Percentiles rank a stretch among this genome's conserved stretches.
Evolutionary conservation across 257 asterid genomes (phyloP).

Genomic region (Jacaranda mimosifolia): DNA sequence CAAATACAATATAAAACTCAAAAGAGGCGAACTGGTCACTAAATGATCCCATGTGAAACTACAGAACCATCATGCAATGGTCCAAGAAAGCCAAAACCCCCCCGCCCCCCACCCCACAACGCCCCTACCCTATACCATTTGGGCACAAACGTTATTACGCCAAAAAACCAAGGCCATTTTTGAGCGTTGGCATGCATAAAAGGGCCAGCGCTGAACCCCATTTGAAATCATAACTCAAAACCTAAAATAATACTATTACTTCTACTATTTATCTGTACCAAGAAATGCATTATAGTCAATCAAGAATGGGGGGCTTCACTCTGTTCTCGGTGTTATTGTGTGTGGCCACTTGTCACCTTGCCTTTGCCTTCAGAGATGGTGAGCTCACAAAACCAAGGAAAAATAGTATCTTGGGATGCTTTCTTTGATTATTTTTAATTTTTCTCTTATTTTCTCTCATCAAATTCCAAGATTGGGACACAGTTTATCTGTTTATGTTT

Average conservation of each 20-base stretch:
- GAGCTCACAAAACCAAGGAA: conserved; percentile 6
- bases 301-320: conserved; percentile 49
- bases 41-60: conserved; percentile 54
- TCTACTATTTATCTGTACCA: conserved; percentile 13
- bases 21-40: conserved; percentile 30
- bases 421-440: too few species aligned
- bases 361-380: conserved; percentile 76
- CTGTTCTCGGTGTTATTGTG: conserved; percentile 55
- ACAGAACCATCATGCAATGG: conserved; percentile 43
- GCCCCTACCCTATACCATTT: conserved; percentile 7
- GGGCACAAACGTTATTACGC: conserved; percentile 54
- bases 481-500: too few species aligned
- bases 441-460: too few species aligned
- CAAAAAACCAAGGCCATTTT: conserved; percentile 44
- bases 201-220: conserved; percentile 40
- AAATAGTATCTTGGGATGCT: too few species aligned
- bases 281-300: conserved; percentile 30
- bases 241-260: conserved; percentile 11
- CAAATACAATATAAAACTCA: conserved; percentile 9
- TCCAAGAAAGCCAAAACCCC: conserved; percentile 40
- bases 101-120: not conserved
- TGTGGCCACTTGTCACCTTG: conserved; percentile 50
- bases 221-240: conserved; percentile 36
- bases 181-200: conserved; percentile 66
- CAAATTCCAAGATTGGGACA: too few species aligned